Conservation (phyloP, 192 early-diverging fungal genomes). For the Backusella sp. region DNA sequence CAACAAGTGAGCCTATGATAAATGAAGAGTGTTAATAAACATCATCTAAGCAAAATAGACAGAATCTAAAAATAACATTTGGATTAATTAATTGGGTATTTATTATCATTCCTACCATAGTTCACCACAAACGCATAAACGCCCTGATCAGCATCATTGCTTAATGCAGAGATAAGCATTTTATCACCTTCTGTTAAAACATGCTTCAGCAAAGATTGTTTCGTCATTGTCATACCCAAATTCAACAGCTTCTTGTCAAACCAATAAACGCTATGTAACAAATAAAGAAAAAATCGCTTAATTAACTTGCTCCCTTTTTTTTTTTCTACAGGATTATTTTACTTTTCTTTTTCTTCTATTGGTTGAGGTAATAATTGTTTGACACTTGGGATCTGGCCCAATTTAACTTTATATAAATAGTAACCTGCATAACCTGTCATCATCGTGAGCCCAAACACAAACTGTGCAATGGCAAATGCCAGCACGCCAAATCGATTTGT, state of each 20-base stretch:
- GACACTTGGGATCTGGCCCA: not conserved
- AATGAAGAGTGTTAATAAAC: not conserved
- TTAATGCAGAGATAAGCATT: constrained; percentile 74
- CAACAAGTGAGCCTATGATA: constrained; percentile 76
- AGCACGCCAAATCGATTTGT: constrained; percentile 58
- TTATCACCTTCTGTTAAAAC: constrained; percentile 96
- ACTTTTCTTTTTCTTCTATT: not conserved
- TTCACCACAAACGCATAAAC: constrained; percentile 84
- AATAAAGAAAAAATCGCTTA: not conserved
- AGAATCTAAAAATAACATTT: not conserved
- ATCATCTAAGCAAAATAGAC: not conserved
- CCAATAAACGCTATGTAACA: constrained; percentile 40
- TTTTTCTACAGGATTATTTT: not conserved
- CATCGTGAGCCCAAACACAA: constrained; percentile 68
- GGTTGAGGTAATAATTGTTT: not conserved
- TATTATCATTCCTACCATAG: constrained; percentile 59
- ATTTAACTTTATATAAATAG: constrained; percentile 39
- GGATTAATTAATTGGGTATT: not conserved
- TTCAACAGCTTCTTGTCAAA: constrained; percentile 61
- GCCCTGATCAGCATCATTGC: constrained; percentile 60
- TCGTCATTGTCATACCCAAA: constrained; percentile 75
- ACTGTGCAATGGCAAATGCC: constrained; percentile 80
- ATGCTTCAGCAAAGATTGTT: constrained; percentile 91
- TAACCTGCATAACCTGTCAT: constrained; percentile 54
- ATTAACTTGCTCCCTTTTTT: not conserved